Percentiles rank a stretch among this genome's conserved stretches.
phyloP scores from a whole-genome alignment of 257 asterid genomes.

The Solanum acaule region DNA sequence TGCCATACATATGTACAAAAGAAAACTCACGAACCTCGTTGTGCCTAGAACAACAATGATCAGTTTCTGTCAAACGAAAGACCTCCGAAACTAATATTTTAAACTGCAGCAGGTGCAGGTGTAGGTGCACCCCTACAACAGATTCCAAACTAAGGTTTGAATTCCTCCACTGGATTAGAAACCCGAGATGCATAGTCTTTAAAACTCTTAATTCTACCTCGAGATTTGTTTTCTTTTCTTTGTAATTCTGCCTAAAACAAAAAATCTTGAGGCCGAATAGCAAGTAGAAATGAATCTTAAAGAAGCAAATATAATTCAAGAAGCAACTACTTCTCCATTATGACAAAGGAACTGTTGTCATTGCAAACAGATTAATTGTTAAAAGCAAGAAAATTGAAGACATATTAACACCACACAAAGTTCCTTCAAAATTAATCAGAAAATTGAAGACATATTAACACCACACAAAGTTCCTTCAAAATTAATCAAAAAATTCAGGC shows the following conservation, averaged over 20 bases:
- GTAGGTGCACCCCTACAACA: background rate
- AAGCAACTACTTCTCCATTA: background rate
- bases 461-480: background rate
- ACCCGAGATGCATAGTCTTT: background rate
- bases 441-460: too few relatives aligned
- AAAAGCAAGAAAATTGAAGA: too few relatives aligned
- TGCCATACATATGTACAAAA: background rate
- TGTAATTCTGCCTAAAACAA: background rate
- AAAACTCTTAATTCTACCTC: background rate
- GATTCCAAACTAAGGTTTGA: background rate
- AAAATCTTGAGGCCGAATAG: background rate
- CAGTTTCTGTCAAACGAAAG: background rate
- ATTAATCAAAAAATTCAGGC: too few relatives aligned
- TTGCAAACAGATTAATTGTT: background rate
- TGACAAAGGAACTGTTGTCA: too few relatives aligned
- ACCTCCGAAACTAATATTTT: background rate
- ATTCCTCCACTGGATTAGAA: background rate
- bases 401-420: too few relatives aligned
- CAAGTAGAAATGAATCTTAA: background rate
- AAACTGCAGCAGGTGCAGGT: background rate
- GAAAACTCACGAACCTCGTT: background rate
- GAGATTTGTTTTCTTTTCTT: background rate
- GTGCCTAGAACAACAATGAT: background rate
- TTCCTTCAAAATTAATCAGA: too few relatives aligned
- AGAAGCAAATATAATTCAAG: background rate